These are phyloP conservation scores for Cenchrus fungigraminus DNA, from an alignment of 176 grass and related monocot genomes.

Conservation along the genomic window DNA sequence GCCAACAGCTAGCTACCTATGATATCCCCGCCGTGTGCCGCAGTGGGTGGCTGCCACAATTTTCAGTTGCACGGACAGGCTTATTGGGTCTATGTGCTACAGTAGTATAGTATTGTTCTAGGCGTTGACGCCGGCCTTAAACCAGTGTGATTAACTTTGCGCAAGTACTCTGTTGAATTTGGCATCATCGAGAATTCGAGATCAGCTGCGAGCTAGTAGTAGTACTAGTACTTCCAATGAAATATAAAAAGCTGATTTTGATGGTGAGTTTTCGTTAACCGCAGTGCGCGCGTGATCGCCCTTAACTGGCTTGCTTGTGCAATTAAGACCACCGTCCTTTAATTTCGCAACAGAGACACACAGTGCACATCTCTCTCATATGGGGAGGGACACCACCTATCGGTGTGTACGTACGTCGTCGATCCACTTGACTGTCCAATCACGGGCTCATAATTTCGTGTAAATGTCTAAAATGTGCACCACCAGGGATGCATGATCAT, in stretches of 20 bases:
- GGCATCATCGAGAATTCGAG: no score
- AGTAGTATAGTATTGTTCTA: background rate
- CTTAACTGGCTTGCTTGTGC: background rate
- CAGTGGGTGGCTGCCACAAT: background rate
- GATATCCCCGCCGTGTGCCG: background rate
- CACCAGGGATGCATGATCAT: no score
- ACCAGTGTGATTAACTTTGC: background rate
- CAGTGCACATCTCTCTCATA: no score
- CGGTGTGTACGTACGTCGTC: background rate
- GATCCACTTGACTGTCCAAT: background rate
- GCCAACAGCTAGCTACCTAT: background rate
- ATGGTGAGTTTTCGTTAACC: background rate
- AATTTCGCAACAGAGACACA: background rate
- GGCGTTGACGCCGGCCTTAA: background rate
- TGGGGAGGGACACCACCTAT: no score
- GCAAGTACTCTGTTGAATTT: conserved; percentile 15
- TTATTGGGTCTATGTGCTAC: background rate
- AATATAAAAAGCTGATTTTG: background rate
- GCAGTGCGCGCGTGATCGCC: background rate
- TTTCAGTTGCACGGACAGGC: background rate
- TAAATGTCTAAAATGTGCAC: background rate
- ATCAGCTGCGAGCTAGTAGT: background rate
- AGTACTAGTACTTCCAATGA: no score
- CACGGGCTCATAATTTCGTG: background rate
- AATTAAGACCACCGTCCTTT: background rate